A percentile compares a stretch with the other conserved stretches of the same genome.
phyloP scores from a whole-genome alignment of 768 basidiomycete genomes.

The Sporobolomyces roseus region DNA sequence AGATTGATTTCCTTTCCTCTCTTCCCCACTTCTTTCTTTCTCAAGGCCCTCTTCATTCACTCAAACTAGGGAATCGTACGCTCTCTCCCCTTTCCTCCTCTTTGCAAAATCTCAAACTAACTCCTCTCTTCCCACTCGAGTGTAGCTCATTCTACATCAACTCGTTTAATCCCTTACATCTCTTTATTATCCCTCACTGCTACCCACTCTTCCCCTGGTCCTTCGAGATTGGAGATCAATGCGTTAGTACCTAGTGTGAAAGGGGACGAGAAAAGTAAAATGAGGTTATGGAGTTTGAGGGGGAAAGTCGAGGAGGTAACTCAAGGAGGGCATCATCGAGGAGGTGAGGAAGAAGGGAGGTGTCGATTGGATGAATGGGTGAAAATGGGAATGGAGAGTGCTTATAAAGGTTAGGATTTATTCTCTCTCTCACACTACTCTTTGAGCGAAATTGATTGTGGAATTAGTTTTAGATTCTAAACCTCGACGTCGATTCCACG shows the following conservation, averaged over 20 bases:
- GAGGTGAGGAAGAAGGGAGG: not conserved
- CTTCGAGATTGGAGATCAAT: not conserved
- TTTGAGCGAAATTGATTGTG: not conserved
- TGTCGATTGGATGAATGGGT: not conserved
- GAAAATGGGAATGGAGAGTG: not conserved
- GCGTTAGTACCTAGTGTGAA: conserved; percentile 19
- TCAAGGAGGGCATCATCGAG: not conserved
- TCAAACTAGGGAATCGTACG: conserved; percentile 4
- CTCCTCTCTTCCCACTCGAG: not conserved
- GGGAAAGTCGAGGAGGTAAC: not conserved
- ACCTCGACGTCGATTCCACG: conserved; percentile 55
- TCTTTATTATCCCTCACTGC: conserved; percentile 6
- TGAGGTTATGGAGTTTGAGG: conserved; percentile 3
- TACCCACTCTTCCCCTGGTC: not conserved
- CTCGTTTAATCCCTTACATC: conserved; percentile 14
- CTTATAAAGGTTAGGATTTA: conserved; percentile 9
- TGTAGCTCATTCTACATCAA: conserved; percentile 8
- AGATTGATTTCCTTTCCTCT: not conserved
- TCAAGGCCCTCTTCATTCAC: not conserved
- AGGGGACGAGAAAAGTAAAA: not conserved
- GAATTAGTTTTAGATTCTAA: not conserved
- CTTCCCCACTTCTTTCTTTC: not conserved
- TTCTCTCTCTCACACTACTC: not conserved
- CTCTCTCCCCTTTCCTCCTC: not conserved
- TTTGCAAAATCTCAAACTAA: no score